Evolutionary conservation across 805 yeast species (phyloP).

Genomic region (Danielozyma ontarioensis): DNA sequence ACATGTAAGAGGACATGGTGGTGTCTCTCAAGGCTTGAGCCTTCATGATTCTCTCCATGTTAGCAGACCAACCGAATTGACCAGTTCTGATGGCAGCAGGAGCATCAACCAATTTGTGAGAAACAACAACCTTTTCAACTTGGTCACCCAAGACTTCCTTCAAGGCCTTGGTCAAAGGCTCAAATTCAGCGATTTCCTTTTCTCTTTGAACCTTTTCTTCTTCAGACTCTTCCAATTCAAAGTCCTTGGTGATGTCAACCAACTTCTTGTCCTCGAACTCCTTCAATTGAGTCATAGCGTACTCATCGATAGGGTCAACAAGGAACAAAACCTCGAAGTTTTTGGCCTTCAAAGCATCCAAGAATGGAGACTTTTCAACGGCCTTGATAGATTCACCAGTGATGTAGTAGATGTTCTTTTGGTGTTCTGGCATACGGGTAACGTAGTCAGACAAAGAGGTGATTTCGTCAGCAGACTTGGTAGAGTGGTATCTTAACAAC

Average conservation of each 20-base stretch:
- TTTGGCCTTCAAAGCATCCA: slow-evolving; percentile 97
- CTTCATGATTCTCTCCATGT: slow-evolving; percentile 99
- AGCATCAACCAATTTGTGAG: slow-evolving; percentile 94
- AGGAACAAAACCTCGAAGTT: slow-evolving; percentile 96
- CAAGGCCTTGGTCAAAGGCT: slow-evolving; percentile 90
- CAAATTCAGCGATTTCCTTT: slow-evolving; percentile 86
- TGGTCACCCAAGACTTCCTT: slow-evolving; percentile 97
- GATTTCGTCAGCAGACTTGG: slow-evolving; percentile 89
- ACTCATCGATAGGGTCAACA: slow-evolving; percentile 99
- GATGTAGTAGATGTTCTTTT: slow-evolving; percentile 98
- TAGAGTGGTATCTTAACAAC: slow-evolving; percentile 93
- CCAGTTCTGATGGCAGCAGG: slow-evolving; percentile 99
- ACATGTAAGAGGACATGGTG: slow-evolving; percentile 98
- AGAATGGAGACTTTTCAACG: slow-evolving; percentile 98
- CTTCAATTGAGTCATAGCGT: slow-evolving; percentile 98
- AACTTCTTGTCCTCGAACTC: slow-evolving; percentile 99
- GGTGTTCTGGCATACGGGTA: slow-evolving; percentile 99
- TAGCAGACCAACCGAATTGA: slow-evolving; percentile 99
- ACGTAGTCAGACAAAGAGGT: slow-evolving; percentile 96
- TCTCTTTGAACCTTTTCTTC: slow-evolving; percentile 96
- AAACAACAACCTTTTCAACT: slow-evolving; percentile 98
- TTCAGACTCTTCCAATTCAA: slow-evolving; percentile 96
- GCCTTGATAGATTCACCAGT: slow-evolving; percentile 98
- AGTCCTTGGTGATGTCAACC: slow-evolving; percentile 98
- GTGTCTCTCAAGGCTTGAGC: slow-evolving; percentile 99